Evolutionary conservation across 345 rosid species (phyloP).

Genomic region (Eucalyptus pauciflora): DNA sequence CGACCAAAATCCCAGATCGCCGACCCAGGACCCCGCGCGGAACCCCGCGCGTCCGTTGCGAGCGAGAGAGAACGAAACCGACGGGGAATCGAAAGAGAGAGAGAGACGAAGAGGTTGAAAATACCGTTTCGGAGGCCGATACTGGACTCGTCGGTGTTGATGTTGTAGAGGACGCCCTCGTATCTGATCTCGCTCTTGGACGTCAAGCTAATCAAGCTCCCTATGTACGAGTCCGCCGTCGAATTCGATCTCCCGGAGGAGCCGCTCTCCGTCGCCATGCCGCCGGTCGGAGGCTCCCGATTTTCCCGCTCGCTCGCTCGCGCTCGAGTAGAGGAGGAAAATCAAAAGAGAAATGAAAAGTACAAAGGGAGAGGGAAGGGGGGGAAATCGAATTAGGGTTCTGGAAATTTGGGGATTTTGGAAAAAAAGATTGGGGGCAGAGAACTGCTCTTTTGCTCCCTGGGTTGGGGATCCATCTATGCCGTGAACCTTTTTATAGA

Average conservation of each 20-base stretch:
- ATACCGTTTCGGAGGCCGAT: constrained; percentile 87
- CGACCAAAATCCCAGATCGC: background rate
- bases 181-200: constrained; percentile 97
- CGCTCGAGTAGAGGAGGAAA: background rate
- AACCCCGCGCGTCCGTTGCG: background rate
- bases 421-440: background rate
- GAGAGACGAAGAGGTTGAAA: background rate
- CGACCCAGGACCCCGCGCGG: background rate
- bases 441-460: background rate
- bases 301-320: background rate
- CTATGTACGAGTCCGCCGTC: constrained; percentile 85
- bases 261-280: constrained; percentile 53
- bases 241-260: constrained; percentile 47
- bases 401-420: background rate
- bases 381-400: background rate
- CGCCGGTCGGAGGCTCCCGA: background rate
- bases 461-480: no score
- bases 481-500: background rate
- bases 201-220: constrained; percentile 94
- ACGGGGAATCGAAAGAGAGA: background rate
- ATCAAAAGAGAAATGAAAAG: background rate
- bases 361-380: background rate
- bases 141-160: constrained; percentile 93
- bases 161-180: constrained; percentile 86
- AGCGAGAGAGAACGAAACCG: background rate